phyloP scores from a whole-genome alignment of 768 basidiomycete species.

The Lactarius psammicola region DNA sequence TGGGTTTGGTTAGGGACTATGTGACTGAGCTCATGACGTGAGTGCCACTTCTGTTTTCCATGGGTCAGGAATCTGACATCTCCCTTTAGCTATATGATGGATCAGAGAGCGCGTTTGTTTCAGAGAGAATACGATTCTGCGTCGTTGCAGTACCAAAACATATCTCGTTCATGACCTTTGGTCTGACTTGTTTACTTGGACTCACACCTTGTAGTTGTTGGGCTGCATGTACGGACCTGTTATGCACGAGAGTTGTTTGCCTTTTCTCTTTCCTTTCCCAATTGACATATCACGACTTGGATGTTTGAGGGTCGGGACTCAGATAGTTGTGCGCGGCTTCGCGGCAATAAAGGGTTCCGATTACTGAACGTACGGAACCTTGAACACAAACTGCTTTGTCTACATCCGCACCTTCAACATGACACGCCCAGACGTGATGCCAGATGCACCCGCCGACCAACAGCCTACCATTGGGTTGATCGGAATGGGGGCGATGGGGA shows the following conservation, averaged over 20 bases:
- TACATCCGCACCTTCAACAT: constrained; percentile 1
- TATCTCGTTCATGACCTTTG: constrained; percentile 28
- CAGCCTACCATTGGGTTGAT: constrained; percentile 89
- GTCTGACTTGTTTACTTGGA: constrained; percentile 8
- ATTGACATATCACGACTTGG: background rate
- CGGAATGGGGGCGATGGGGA: constrained; percentile 97
- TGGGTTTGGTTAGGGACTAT: constrained; percentile 80
- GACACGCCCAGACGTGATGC: constrained; percentile 32
- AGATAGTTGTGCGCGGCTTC: background rate
- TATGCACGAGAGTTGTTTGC: background rate
- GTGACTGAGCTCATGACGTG: constrained; percentile 84
- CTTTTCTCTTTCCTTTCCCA: background rate
- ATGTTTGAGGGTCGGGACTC: background rate
- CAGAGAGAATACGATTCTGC: constrained; percentile 29
- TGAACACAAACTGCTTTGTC: background rate
- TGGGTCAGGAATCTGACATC: background rate
- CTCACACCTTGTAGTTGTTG: constrained; percentile 10
- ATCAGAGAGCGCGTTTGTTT: constrained; percentile 26
- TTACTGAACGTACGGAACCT: background rate
- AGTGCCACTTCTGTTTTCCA: constrained; percentile 31
- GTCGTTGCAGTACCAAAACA: constrained; percentile 28
- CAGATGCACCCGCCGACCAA: constrained; percentile 39
- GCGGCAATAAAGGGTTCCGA: background rate
- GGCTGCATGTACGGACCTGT: constrained; percentile 6
- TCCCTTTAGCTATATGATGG: constrained; percentile 21